phyloP scores from a whole-genome alignment of 169 alveolate genomes.

The Neospora caninum region DNA sequence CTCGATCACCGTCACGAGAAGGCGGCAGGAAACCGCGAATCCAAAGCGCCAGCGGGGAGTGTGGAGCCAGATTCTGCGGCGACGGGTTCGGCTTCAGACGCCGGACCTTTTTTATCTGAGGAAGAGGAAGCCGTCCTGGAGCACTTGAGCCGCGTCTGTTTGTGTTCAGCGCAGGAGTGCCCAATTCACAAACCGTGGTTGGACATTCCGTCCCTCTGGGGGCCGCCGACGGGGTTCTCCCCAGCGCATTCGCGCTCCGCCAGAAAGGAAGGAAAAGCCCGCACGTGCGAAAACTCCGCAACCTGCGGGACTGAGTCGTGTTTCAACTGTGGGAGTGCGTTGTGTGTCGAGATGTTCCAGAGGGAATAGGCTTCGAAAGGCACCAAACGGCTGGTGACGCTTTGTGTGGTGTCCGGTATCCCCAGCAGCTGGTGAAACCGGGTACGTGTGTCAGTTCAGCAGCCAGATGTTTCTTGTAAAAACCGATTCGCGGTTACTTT shows the following conservation, averaged over 20 bases:
- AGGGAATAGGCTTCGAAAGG: background rate
- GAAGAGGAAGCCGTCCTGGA: background rate
- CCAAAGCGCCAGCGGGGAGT: background rate
- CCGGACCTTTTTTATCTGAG: background rate
- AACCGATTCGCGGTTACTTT: too few relatives aligned
- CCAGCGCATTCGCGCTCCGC: background rate
- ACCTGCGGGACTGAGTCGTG: background rate
- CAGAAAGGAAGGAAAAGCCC: background rate
- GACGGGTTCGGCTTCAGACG: background rate
- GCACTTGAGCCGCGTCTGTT: slow-evolving; percentile 10
- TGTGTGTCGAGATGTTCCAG: background rate
- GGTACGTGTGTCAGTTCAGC: too few relatives aligned
- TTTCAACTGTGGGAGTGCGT: slow-evolving; percentile 30
- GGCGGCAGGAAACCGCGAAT: background rate
- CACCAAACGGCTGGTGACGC: too few relatives aligned
- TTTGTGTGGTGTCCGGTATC: too few relatives aligned
- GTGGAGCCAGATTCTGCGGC: background rate
- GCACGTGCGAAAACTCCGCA: background rate
- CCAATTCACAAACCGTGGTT: background rate
- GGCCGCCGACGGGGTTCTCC: background rate
- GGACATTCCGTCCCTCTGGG: slow-evolving; percentile 13
- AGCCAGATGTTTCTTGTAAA: too few relatives aligned
- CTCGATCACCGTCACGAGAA: background rate
- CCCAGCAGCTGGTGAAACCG: too few relatives aligned
- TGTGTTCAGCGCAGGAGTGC: slow-evolving; percentile 26